These are phyloP conservation scores for Zea luxurians DNA, from an alignment of 176 grass and related monocot species.

Conservation along the genomic window DNA sequence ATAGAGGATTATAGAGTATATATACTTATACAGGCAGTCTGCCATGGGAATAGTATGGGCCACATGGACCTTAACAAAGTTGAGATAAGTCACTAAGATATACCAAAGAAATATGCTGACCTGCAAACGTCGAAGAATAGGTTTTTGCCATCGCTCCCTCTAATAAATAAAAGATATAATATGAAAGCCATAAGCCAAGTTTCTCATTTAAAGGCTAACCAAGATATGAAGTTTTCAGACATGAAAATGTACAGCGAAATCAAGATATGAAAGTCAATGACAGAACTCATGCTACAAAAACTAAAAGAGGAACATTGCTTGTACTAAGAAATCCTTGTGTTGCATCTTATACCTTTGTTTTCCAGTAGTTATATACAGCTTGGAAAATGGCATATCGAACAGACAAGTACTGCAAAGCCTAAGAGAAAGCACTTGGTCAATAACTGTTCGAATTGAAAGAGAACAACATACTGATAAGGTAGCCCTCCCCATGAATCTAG, in stretches of 20 bases:
- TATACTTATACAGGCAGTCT: too few species aligned
- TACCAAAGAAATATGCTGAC: slow-evolving; percentile 44
- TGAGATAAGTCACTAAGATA: slow-evolving; percentile 13
- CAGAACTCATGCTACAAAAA: slow-evolving; percentile 20
- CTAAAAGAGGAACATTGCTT: slow-evolving; percentile 22
- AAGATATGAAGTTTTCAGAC: neutral
- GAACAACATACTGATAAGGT: neutral
- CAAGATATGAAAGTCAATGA: neutral
- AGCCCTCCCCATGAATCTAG: neutral
- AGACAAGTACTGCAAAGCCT: slow-evolving; percentile 81
- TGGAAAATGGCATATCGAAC: slow-evolving; percentile 68
- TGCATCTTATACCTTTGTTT: slow-evolving; percentile 67
- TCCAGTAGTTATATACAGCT: slow-evolving; percentile 97
- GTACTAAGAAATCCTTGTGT: slow-evolving; percentile 4
- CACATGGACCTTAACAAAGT: neutral
- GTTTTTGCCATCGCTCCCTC: slow-evolving; percentile 95
- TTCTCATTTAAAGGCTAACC: slow-evolving; percentile 5
- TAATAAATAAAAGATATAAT: slow-evolving; percentile 45
- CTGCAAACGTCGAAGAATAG: slow-evolving; percentile 94
- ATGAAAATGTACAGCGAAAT: slow-evolving; percentile 8
- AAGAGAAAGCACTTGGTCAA: slow-evolving; percentile 42
- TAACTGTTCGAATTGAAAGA: slow-evolving; percentile 31
- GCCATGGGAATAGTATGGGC: too few species aligned
- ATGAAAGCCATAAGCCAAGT: slow-evolving; percentile 14
- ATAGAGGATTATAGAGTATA: too few species aligned